These are phyloP conservation scores for Xylariaceae sp. DNA, from an alignment of 2,329 filamentous ascomycete species.

Conservation along the genomic window DNA sequence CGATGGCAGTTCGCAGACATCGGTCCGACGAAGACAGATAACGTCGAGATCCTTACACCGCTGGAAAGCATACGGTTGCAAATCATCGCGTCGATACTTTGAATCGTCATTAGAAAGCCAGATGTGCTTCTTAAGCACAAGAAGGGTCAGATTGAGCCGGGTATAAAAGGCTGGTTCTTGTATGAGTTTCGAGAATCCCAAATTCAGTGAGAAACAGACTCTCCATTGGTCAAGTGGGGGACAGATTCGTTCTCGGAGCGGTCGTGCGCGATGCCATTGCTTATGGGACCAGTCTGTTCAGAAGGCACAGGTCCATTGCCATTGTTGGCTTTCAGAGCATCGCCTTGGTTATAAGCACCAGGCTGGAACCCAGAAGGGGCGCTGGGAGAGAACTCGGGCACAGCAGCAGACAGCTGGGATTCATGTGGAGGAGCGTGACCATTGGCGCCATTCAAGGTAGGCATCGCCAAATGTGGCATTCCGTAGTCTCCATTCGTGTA, in stretches of 20 bases:
- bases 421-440: conserved; percentile 33
- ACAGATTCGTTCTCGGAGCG: no score
- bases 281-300: background rate
- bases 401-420: conserved; percentile 57
- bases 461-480: conserved; percentile 17
- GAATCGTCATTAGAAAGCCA: no score
- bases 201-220: background rate
- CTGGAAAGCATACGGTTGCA: no score
- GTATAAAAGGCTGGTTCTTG: no score
- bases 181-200: no score
- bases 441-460: conserved; percentile 24
- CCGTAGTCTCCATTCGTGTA: conserved; percentile 32
- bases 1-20: no score
- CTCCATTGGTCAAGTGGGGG: background rate
- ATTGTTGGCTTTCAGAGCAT: conserved; percentile 1
- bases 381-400: conserved; percentile 57
- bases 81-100: no score
- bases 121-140: no score
- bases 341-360: background rate
- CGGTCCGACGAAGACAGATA: no score
- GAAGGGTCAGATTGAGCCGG: no score
- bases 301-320: background rate
- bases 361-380: conserved; percentile 10
- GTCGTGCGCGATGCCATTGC: background rate
- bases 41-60: no score